Percentiles rank a stretch among this genome's conserved stretches.
These are phyloP conservation scores for Ilyonectria destructans DNA, from an alignment of 2,329 filamentous ascomycete genomes.

Conservation along the genomic window DNA sequence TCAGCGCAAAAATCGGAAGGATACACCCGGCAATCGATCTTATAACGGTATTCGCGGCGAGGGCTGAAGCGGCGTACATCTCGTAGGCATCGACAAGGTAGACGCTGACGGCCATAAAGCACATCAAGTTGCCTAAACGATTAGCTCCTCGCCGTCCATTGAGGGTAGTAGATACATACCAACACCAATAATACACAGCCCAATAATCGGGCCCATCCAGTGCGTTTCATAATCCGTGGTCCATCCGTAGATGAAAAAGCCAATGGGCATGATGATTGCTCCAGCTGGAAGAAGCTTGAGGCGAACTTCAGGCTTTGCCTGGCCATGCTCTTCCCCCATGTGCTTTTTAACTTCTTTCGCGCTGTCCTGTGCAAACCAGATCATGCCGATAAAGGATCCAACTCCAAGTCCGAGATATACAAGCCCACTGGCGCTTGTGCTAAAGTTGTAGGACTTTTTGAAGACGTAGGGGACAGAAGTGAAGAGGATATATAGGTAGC, in stretches of 20 bases:
- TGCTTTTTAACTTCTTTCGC: slow-evolving; percentile 24
- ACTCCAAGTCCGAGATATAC: slow-evolving; percentile 41
- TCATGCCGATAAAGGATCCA: slow-evolving; percentile 35
- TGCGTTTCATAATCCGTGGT: slow-evolving; percentile 35
- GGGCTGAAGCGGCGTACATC: neutral
- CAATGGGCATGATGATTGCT: slow-evolving; percentile 26
- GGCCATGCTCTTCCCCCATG: neutral
- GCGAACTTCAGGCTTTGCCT: slow-evolving; percentile 29
- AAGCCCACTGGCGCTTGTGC: slow-evolving; percentile 38
- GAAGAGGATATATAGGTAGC: slow-evolving; percentile 68
- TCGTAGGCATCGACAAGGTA: slow-evolving; percentile 4
- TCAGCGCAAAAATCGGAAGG: slow-evolving; percentile 2
- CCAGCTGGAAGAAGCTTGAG: slow-evolving; percentile 31
- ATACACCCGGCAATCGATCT: neutral
- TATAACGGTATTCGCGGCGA: slow-evolving; percentile 3
- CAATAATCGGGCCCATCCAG: slow-evolving; percentile 37
- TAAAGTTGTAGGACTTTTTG: slow-evolving; percentile 58
- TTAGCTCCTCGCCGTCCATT: neutral
- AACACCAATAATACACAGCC: slow-evolving; percentile 26
- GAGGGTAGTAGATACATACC: slow-evolving; percentile 14
- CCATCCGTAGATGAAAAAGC: slow-evolving; percentile 39
- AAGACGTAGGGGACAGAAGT: slow-evolving; percentile 71
- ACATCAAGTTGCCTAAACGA: neutral
- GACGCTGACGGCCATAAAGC: slow-evolving; percentile 8
- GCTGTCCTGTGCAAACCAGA: slow-evolving; percentile 31